A percentile compares a stretch with the other conserved stretches of the same genome.
Evolutionary conservation across 352 stramenopile genomes (phyloP).

Genomic region (Blastocystis sp.): DNA sequence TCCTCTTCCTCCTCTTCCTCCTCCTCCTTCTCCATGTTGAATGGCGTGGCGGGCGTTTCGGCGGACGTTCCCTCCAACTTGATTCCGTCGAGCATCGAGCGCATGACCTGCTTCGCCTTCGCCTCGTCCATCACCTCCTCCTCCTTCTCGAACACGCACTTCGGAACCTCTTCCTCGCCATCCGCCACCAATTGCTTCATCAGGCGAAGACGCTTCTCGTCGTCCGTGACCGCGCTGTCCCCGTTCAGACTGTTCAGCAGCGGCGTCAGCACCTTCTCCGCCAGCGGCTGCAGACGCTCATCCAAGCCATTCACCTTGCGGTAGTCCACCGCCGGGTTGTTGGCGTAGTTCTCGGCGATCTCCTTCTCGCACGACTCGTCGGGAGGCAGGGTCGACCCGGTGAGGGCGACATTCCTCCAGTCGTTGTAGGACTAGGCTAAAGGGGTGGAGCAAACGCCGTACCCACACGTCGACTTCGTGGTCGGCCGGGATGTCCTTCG

Average conservation of each 20-base stretch:
- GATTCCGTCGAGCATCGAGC: not conserved
- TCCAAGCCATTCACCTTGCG: constrained; percentile 13
- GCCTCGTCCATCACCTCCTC: constrained; percentile 1
- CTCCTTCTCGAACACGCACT: not conserved
- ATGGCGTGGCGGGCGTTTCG: not conserved
- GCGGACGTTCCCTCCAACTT: not conserved
- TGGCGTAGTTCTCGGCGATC: not conserved
- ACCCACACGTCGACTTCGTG: constrained; percentile 46
- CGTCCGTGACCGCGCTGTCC: not conserved
- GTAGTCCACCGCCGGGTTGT: not conserved
- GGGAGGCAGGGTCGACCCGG: not conserved
- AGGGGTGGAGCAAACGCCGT: too few relatives aligned
- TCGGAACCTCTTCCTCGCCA: not conserved
- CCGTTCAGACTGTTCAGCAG: not conserved
- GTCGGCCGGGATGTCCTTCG: constrained; percentile 27
- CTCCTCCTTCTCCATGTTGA: not conserved
- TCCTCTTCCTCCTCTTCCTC: not conserved
- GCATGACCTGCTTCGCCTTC: constrained; percentile 26
- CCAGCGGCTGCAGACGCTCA: not conserved
- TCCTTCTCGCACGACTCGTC: not conserved
- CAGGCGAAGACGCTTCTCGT: not conserved
- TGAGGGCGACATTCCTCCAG: constrained; percentile 26
- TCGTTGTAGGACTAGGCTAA: constrained; percentile 10
- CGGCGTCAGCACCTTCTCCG: not conserved
- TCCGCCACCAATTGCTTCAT: not conserved